Evolutionary conservation across 1,139 yeast genomes (phyloP).

Genomic region (Ashbya aceris): DNA sequence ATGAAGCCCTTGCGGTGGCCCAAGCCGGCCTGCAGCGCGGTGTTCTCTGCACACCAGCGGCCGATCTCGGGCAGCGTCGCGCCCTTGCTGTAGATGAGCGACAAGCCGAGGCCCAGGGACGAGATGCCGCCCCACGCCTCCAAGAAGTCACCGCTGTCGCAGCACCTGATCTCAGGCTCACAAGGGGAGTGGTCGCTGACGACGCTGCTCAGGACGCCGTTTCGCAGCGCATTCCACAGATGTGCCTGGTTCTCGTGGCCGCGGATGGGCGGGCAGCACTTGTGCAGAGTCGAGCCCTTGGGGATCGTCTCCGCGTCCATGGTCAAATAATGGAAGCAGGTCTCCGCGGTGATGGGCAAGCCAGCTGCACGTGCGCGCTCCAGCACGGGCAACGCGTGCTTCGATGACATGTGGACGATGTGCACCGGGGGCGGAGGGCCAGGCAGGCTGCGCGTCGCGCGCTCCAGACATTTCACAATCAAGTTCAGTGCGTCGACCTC

Average conservation of each 20-base stretch:
- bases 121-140: constrained; percentile 98
- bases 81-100: constrained; percentile 72
- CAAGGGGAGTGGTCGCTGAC: constrained; percentile 96
- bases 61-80: constrained; percentile 50
- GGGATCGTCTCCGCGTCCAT: constrained; percentile 70
- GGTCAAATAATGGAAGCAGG: constrained; percentile 86
- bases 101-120: constrained; percentile 84
- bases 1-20: constrained; percentile 63
- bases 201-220: constrained; percentile 65
- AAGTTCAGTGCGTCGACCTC: constrained; percentile 77
- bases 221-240: constrained; percentile 68
- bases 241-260: constrained; percentile 56
- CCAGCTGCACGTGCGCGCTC: constrained; percentile 51
- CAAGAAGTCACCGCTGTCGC: constrained; percentile 78
- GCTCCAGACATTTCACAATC: constrained; percentile 52
- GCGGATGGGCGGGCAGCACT: constrained; percentile 93
- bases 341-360: constrained; percentile 58
- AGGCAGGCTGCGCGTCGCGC: constrained; percentile 15
- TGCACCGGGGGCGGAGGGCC: constrained; percentile 57
- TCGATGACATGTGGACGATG: constrained; percentile 83
- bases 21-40: constrained; percentile 80
- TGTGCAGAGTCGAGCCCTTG: constrained; percentile 68
- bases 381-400: constrained; percentile 67
- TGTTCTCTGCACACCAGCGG: constrained; percentile 71
- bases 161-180: constrained; percentile 77